Evolutionary conservation across 1,139 yeast genomes (phyloP), one percentile per base, ranked within the genome.

Genomic region (Pichia sp.): DNA sequence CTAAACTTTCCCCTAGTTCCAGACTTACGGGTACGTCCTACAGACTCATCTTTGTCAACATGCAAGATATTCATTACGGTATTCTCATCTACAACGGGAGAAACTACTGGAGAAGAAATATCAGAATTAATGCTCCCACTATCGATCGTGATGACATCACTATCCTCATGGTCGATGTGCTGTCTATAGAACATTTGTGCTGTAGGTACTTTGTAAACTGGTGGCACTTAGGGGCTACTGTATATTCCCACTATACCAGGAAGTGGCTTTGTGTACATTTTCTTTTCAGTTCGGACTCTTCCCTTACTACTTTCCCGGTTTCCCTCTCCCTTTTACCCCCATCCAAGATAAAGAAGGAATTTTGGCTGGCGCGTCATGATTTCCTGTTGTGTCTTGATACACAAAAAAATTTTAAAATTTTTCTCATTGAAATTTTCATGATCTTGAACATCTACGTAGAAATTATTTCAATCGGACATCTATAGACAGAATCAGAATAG

Each of bases 31-130:
- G 16, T 7, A 40, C 5, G 10, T 4, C 44, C 36, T n/a, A 31
- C 20, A 6, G 30, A 6, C 2, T 42, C 42, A 10, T 7, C n/a
- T 17, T 42, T 31, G 6, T 16, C 20, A 8, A 17, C 8, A 4
- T 38, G n/a, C 6, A 55, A 44, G 2, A 55, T 16, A 4, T 55
- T 50, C 10, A 52, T 2, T 5, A 55, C 49, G 2, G 46, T 49
- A 17, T 50, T 30, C 3, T 52, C 54, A 34, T 52, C 38, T 6
- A 55, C 33, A 6, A 27, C 43, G 3, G 58, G 58, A 3, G 55
- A 47, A 9, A 30, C 3, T 1, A 46, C 24, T 3, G n/a, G 24
- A 8, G 54, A 42, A 16, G 41, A 29, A 2, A 44, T 24, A 7
- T 33, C 50, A 2, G 53, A 54, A 14, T 51, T 44, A 3, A 49